Conservation (phyloP, 192 early-diverging fungal genomes). For the Glomus cerebriforme region DNA sequence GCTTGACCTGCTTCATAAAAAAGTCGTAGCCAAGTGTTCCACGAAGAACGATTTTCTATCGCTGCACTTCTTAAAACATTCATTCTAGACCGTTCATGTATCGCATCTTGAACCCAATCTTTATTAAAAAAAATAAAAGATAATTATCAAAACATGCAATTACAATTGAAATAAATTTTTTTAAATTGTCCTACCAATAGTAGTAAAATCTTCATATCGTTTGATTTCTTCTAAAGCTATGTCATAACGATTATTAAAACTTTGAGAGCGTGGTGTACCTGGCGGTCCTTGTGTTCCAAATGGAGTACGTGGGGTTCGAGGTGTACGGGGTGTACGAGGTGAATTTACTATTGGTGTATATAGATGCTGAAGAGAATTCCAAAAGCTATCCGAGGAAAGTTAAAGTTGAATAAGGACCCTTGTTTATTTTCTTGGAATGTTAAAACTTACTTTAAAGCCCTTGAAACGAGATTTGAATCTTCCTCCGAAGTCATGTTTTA, state of each 20-base stretch:
- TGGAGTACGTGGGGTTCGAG: not conserved
- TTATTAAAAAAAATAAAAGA: slow-evolving; percentile 3
- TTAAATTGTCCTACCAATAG: slow-evolving; percentile 48
- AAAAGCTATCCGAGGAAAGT: slow-evolving; percentile 1
- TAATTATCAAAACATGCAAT: not conserved
- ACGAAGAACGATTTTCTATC: slow-evolving; percentile 43
- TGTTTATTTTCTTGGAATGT: not conserved
- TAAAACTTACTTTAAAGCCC: slow-evolving; percentile 1
- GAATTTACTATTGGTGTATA: slow-evolving; percentile 2
- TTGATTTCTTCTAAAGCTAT: slow-evolving; percentile 53
- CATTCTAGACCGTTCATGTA: slow-evolving; percentile 59
- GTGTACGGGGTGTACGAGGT: not conserved
- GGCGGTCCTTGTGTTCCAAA: not conserved
- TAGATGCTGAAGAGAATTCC: not conserved
- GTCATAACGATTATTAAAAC: slow-evolving; percentile 37
- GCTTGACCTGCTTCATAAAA: slow-evolving; percentile 75
- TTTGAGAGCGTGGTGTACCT: not conserved
- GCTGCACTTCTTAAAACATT: slow-evolving; percentile 42
- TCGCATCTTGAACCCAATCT: slow-evolving; percentile 73
- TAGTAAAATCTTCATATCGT: slow-evolving; percentile 70
- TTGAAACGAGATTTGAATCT: not conserved
- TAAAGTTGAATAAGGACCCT: not conserved
- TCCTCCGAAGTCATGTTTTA: not conserved
- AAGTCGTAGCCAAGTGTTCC: slow-evolving; percentile 51
- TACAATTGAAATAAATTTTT: not conserved